Evolutionary conservation across 768 basidiomycete genomes (phyloP).

Genomic region (Amanita pseudoporphyria): DNA sequence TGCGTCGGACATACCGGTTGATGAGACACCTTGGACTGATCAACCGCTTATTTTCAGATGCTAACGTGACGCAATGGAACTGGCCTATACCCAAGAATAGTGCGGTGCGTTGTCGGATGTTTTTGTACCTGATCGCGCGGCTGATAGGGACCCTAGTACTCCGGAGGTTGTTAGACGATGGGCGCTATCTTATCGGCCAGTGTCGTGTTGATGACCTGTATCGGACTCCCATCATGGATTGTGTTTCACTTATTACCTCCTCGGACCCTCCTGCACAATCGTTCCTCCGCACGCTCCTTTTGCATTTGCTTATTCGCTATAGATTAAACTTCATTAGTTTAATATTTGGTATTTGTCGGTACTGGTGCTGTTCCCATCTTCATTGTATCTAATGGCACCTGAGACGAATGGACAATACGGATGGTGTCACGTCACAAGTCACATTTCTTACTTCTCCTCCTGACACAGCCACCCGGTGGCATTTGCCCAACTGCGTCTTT

Average conservation of each 20-base stretch:
- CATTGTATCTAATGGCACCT: no score
- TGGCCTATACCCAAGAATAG: constrained; percentile 32
- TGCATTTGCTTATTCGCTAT: no score
- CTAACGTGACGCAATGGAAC: constrained; percentile 33
- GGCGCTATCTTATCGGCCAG: neutral
- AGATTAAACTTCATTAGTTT: no score
- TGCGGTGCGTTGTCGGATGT: constrained; percentile 13
- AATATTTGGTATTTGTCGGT: no score
- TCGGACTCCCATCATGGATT: neutral
- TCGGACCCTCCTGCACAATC: neutral
- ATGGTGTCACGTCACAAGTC: neutral
- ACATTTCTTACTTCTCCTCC: neutral
- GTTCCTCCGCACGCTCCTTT: neutral
- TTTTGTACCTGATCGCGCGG: neutral
- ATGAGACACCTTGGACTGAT: neutral
- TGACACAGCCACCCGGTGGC: neutral
- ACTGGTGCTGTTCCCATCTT: no score
- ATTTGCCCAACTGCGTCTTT: neutral
- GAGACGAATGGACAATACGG: no score
- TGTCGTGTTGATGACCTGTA: neutral
- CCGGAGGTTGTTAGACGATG: neutral
- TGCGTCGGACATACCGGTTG: no score
- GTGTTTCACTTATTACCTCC: neutral
- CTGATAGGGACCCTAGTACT: neutral
- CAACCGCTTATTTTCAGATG: constrained; percentile 21